Percentiles rank a stretch among this genome's conserved stretches.
Conservation (phyloP, 345 rosid species). For the Clarkia xantiana region DNA sequence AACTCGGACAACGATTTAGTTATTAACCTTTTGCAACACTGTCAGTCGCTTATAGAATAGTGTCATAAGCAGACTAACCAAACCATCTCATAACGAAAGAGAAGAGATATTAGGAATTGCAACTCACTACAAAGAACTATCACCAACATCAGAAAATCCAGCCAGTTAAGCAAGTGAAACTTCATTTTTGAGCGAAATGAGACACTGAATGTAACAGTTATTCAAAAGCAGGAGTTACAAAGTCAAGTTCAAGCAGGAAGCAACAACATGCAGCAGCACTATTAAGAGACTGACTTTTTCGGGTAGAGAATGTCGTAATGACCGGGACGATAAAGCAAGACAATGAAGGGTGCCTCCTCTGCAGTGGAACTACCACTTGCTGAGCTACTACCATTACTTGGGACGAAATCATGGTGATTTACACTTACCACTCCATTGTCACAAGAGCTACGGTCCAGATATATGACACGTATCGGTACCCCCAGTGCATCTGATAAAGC, state of each 20-base stretch:
- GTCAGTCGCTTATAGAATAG: too few relatives aligned
- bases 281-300: constrained; percentile 21
- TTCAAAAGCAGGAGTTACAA: too few relatives aligned
- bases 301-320: constrained; percentile 96
- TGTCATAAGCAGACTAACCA: too few relatives aligned
- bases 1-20: too few relatives aligned
- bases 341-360: constrained; percentile 45
- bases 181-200: too few relatives aligned
- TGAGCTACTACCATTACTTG: constrained; percentile 17
- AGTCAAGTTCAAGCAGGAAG: background rate
- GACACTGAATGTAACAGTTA: too few relatives aligned
- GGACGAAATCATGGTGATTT: constrained; percentile 88
- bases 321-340: constrained; percentile 90
- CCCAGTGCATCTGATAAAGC: constrained; percentile 90
- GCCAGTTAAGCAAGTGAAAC: too few relatives aligned
- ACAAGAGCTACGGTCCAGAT: constrained; percentile 92
- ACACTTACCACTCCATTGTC: constrained; percentile 59
- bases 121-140: too few relatives aligned
- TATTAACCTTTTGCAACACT: too few relatives aligned
- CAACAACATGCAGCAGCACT: background rate
- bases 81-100: too few relatives aligned
- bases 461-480: constrained; percentile 81
- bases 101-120: too few relatives aligned
- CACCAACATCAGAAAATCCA: too few relatives aligned
- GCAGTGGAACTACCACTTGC: constrained; percentile 19